phyloP scores from a whole-genome alignment of 2,329 filamentous ascomycete species.

The Aspergillus phoenicis region DNA sequence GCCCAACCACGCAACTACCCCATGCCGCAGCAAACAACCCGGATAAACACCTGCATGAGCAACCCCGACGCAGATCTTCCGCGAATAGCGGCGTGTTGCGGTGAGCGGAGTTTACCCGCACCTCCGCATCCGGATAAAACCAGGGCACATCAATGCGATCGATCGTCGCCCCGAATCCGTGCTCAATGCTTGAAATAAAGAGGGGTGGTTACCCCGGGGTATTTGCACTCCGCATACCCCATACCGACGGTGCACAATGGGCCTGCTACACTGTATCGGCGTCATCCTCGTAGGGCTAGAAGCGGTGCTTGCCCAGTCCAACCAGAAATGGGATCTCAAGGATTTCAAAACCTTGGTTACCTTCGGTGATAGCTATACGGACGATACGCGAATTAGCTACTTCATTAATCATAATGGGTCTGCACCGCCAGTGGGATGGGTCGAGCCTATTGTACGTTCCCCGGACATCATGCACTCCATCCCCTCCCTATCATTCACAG shows the following conservation, averaged over 20 bases:
- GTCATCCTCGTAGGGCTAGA: conserved; percentile 4
- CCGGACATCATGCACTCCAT: no score
- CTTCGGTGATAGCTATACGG: conserved; percentile 77
- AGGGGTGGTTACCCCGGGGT: no score
- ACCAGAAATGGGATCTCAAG: conserved; percentile 7
- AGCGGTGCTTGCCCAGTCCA: conserved; percentile 7
- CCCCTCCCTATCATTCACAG: not conserved
- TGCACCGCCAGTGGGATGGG: conserved; percentile 63
- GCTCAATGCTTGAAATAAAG: no score
- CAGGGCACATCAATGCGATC: no score
- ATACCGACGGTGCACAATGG: conserved; percentile 1
- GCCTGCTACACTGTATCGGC: not conserved
- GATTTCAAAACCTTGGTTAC: conserved; percentile 57
- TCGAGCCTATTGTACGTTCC: conserved; percentile 47
- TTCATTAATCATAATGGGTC: conserved; percentile 47
- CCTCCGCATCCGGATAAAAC: not conserved
- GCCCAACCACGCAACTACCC: not conserved
- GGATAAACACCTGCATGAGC: not conserved
- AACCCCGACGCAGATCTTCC: not conserved
- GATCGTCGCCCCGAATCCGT: no score
- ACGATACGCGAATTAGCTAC: conserved; percentile 68
- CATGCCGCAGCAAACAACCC: not conserved
- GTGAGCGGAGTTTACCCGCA: not conserved
- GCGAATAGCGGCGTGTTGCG: not conserved
- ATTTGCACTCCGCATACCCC: not conserved